Base-by-base conservation (phyloP, 2,329 filamentous ascomycete species). In the Phoma sp. region DNA sequence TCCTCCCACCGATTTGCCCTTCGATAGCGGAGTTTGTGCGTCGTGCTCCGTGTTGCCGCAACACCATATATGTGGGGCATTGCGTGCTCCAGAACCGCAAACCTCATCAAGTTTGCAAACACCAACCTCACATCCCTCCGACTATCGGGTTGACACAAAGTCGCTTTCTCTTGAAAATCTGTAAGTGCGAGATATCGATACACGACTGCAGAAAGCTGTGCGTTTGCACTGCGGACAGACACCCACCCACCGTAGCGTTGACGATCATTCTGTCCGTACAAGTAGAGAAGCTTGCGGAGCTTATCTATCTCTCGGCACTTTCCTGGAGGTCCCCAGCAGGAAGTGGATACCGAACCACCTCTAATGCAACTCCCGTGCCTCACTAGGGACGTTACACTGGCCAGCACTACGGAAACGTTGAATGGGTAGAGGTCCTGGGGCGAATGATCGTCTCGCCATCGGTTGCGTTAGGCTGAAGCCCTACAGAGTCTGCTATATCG, bases 21-120 rank as follows among this genome's bases (percentile, higher is more conserved):
- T 15, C 3, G 5, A 13, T 6, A 2, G 31, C 25, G 24, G 22
- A 25, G 19, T 40, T 50, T 24, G 21, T 25, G 36, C 17, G 17
- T 4, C 13, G 10, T 32, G n/a, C 10, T 39, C 19, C 19, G 9
- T 39, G 35, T 3, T 32, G 15, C 13, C 6, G 19, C 36, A 39
- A 40, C 37, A 40, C 36, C 36, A 48, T 48, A 48, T 12, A 17
- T 48, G 45, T 48, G 45, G 45, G 45, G 45, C 37, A 48, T 48
- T 48, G 45, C 45, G 45, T 40, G 45, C 45, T 48, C n/a, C 13
- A n/a, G 19, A 1, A 32, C 9, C 12, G 15, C 22, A 19, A 39
- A 39, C 36, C 31, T 24, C 25, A 24, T 25, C 27, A 39, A 13
- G 7, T 15, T 24, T 7, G 36, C 21, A 17, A 24, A 24, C 9